Evolutionary conservation across 208 protist genomes (phyloP).

Genomic region (Spongospora subterranea): DNA sequence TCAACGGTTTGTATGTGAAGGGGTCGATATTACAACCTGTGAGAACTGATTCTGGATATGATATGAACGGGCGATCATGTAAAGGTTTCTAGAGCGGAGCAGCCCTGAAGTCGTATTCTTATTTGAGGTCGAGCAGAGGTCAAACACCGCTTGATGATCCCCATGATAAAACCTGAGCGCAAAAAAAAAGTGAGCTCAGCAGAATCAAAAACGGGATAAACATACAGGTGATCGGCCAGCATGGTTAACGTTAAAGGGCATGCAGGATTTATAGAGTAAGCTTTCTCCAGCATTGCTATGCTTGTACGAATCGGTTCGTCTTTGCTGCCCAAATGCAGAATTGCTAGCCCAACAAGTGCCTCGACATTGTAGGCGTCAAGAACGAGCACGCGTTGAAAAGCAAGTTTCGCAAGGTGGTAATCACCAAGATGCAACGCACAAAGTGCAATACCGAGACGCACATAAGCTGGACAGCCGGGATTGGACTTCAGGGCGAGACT

Average conservation of each 20-base stretch:
- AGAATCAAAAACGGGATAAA: background rate
- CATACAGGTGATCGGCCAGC: conserved; percentile 30
- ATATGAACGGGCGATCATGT: conserved; percentile 29
- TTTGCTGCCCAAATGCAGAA: background rate
- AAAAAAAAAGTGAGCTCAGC: background rate
- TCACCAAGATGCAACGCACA: conserved; percentile 20
- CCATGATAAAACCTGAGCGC: conserved; percentile 22
- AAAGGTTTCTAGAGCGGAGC: background rate
- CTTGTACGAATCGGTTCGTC: background rate
- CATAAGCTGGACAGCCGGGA: conserved; percentile 34
- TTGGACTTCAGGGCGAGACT: conserved; percentile 3
- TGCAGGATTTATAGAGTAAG: background rate
- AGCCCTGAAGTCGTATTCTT: background rate
- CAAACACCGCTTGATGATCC: conserved; percentile 7
- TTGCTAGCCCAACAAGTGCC: conserved; percentile 41
- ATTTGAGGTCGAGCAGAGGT: background rate
- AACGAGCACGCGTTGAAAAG: background rate
- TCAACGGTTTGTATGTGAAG: background rate
- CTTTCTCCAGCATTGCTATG: background rate
- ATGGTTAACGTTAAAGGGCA: conserved; percentile 6
- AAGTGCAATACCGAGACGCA: conserved; percentile 15
- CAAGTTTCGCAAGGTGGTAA: background rate
- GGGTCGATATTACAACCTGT: conserved; percentile 17
- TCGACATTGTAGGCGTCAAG: conserved; percentile 16
- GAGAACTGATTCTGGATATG: conserved; percentile 2